Conservation (phyloP, 768 basidiomycete species). For the Pleurotus tuoliensis region DNA sequence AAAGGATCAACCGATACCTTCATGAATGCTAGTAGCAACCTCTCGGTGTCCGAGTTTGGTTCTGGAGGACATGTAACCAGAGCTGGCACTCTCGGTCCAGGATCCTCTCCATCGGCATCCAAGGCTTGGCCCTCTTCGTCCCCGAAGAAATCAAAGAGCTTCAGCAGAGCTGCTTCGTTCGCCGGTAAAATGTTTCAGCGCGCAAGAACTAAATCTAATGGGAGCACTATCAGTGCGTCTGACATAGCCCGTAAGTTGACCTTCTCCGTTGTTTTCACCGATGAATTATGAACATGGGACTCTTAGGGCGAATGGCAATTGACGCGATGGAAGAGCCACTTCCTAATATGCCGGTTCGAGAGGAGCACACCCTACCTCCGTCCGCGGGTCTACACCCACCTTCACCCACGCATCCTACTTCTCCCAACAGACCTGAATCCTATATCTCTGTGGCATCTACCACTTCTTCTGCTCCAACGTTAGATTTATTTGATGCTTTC, state of each 20-base stretch:
- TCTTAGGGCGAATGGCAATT: conserved; percentile 6
- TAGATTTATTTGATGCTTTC: conserved; percentile 64
- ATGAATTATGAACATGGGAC: not conserved
- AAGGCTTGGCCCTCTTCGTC: conserved; percentile 46
- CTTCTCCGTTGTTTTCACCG: not conserved
- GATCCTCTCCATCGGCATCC: not conserved
- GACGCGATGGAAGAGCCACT: conserved; percentile 1
- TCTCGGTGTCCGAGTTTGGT: conserved; percentile 28
- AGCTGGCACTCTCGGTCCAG: conserved; percentile 3
- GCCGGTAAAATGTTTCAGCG: conserved; percentile 58
- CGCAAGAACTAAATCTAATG: conserved; percentile 48
- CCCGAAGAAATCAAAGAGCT: conserved; percentile 45
- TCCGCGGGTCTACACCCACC: conserved; percentile 9
- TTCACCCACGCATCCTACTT: not conserved
- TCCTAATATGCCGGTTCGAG: not conserved
- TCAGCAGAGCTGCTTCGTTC: conserved; percentile 53
- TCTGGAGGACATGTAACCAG: conserved; percentile 25
- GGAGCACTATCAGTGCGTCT: conserved; percentile 36
- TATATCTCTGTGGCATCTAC: conserved; percentile 9
- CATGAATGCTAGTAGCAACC: conserved; percentile 18
- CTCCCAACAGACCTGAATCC: conserved; percentile 15
- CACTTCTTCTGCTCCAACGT: conserved; percentile 40
- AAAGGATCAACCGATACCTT: not conserved
- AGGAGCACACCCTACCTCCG: not conserved
- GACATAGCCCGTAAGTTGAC: conserved; percentile 37